These are phyloP conservation scores for Niveomyces coronatus DNA, from an alignment of 2,329 filamentous ascomycete genomes.

Conservation along the genomic window DNA sequence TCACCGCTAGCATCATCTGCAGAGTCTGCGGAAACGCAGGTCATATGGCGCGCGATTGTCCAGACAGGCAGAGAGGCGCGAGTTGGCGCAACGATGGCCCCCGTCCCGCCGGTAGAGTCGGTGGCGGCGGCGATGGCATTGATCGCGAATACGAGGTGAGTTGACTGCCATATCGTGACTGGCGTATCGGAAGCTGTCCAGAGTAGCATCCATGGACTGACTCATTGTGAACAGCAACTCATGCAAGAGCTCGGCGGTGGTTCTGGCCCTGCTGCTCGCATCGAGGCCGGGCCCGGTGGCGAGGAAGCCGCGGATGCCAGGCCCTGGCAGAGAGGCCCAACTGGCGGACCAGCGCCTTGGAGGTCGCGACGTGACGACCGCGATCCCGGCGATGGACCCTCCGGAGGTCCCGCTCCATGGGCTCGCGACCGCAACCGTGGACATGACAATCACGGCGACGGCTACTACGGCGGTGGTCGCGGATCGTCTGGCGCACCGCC, in stretches of 20 bases:
- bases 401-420: slow-evolving; percentile 46
- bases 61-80: slow-evolving; percentile 79
- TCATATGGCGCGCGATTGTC: slow-evolving; percentile 97
- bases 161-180: slow-evolving; percentile 9
- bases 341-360: slow-evolving; percentile 79
- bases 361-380: slow-evolving; percentile 44
- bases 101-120: slow-evolving; percentile 54
- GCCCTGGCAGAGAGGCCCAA: slow-evolving; percentile 83
- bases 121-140: slow-evolving; percentile 69
- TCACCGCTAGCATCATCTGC: slow-evolving; percentile 98
- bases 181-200: no score
- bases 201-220: slow-evolving; percentile 2
- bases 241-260: slow-evolving; percentile 93
- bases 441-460: slow-evolving; percentile 26
- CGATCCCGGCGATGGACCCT: slow-evolving; percentile 28
- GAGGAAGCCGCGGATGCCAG: slow-evolving; percentile 53
- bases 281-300: slow-evolving; percentile 69
- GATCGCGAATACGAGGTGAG: slow-evolving; percentile 91
- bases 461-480: slow-evolving; percentile 17
- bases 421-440: slow-evolving; percentile 47
- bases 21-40: slow-evolving; percentile 96
- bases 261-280: slow-evolving; percentile 61
- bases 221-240: slow-evolving; percentile 60
- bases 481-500: slow-evolving; percentile 22
- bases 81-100: slow-evolving; percentile 74